Evolutionary conservation across 192 early-diverging fungal genomes (phyloP), one percentile per base, ranked within the genome.

Genomic region (Backusella sp.): DNA sequence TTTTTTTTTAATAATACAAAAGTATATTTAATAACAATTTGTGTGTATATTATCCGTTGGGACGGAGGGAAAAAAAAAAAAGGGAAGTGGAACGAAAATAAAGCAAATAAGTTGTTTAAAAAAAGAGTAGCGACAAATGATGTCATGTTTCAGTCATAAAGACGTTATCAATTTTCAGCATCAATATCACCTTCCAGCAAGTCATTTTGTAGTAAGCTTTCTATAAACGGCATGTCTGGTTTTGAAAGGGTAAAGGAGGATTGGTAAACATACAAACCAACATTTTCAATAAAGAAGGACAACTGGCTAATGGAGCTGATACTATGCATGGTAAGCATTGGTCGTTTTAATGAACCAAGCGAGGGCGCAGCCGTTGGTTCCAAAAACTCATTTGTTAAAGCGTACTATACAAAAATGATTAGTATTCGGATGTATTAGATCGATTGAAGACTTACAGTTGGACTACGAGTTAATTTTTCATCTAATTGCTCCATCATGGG

Each of bases 191-290:
- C 84, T 53, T 88, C 86, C 19, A 90, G 75, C 26, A 91, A 76
- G 66, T 91, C 90, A 62, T 83, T 80, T 56, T 91, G 85, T 46
- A 97, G 81, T 75, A 95, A 70, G 0, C 84, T 85, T 75, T 96
- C 93, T 76, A 97, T 93, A 81, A 92, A 93, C 28, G 83, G 82
- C 6, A 88, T 81, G 74, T 97, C 96, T 0, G 94, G 94, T 72
- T 89, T 86, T 2, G 92, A 89, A 32, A 92, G 80, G 0, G 86
- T 84, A 76, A 89, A 94, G 5, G 91, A 93, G 6, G 88, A 86
- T 77, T 94, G 88, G 80, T 96, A 95, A 3, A 89, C 89, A 56
- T 95, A 91, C 28, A 88, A 83, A 44, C 91, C 92, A 21, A 94
- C 85, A 79, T 91, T 89, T 35, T 89, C 86, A 30, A 97, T 83